Conservation (phyloP, 805 yeast genomes). For the Lipomyces yamadae region DNA sequence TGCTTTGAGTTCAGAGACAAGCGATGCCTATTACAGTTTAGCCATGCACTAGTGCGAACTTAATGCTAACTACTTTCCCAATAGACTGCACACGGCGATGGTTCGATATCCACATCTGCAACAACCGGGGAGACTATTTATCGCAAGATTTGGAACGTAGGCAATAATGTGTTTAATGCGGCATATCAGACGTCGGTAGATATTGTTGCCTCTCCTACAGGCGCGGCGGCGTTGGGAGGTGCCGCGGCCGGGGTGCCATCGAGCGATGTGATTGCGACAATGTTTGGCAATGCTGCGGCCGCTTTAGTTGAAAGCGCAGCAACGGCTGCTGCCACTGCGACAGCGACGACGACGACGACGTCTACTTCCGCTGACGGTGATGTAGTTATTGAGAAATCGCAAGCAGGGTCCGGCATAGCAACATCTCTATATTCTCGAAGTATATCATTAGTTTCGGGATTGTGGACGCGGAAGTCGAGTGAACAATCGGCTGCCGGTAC, state of each 20-base stretch:
- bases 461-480: neutral
- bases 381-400: neutral
- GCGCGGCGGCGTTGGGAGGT: conserved; percentile 2
- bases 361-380: neutral
- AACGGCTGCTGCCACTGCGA: conserved; percentile 12
- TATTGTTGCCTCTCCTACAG: conserved; percentile 6
- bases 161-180: conserved; percentile 6
- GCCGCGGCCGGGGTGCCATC: conserved; percentile 7
- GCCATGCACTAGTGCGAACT: neutral
- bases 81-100: neutral
- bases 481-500: neutral
- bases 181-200: conserved; percentile 10
- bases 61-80: neutral
- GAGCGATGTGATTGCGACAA: neutral
- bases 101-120: neutral
- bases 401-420: neutral
- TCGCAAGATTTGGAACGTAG: conserved; percentile 9
- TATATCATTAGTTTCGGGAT: neutral
- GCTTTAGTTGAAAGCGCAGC: conserved; percentile 14
- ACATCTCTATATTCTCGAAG: neutral
- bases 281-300: conserved; percentile 18
- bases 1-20: no score
- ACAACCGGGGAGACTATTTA: neutral
- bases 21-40: neutral
- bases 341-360: no score